These are phyloP conservation scores for Eimeria maxima DNA, from an alignment of 169 alveolate species.

Conservation along the genomic window DNA sequence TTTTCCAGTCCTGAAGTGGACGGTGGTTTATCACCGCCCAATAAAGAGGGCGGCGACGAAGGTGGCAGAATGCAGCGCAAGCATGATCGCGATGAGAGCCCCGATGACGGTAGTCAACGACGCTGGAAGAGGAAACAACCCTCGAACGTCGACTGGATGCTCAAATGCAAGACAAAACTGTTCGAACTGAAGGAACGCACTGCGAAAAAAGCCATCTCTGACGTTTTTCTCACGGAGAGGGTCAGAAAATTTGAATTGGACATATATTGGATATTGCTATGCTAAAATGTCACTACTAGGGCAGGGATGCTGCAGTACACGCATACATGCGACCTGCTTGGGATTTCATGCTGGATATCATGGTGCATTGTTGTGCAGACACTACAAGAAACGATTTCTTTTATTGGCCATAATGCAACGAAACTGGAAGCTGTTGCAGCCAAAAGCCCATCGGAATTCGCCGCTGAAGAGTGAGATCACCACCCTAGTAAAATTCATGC, in stretches of 20 bases:
- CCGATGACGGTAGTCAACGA: constrained; percentile 1
- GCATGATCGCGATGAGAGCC: constrained; percentile 52
- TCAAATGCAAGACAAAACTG: constrained; percentile 77
- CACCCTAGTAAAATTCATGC: background rate
- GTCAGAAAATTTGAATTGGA: background rate
- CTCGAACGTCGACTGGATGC: constrained; percentile 77
- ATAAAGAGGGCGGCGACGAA: constrained; percentile 22
- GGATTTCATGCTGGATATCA: background rate
- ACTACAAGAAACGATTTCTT: constrained; percentile 56
- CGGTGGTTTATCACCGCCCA: background rate
- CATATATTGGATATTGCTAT: background rate
- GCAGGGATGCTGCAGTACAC: background rate
- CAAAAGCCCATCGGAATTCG: constrained; percentile 39
- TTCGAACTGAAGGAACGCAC: constrained; percentile 78
- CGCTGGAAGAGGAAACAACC: constrained; percentile 75
- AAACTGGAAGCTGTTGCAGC: constrained; percentile 75
- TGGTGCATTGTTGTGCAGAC: constrained; percentile 31
- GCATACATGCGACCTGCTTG: background rate
- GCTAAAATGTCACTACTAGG: no score
- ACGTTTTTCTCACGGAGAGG: constrained; percentile 76
- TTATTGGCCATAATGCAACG: constrained; percentile 58
- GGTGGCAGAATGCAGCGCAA: background rate
- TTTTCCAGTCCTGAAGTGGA: background rate
- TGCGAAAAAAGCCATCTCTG: constrained; percentile 71
- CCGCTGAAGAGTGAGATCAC: constrained; percentile 68